Evolutionary conservation across 192 early-diverging fungal genomes (phyloP), one percentile per base, ranked within the genome.

Genomic region (Backusella morwellensis): DNA sequence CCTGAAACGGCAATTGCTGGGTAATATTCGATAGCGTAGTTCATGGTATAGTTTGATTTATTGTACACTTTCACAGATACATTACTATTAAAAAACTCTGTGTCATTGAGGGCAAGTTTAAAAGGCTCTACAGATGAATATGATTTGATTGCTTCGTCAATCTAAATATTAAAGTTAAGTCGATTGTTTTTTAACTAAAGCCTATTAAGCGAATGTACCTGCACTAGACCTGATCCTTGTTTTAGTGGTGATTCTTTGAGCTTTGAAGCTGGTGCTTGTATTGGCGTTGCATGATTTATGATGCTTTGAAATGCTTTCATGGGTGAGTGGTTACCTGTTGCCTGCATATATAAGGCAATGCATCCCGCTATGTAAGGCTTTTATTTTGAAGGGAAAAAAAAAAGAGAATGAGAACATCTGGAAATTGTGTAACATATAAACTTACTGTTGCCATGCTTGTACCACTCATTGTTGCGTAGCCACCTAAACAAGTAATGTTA

Each of bases 401-500:
- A 40, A 12, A 40, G 38, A 40, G 14, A 66, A 35, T 41, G 29
- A 47, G 35, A 42, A 75, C 38, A 1, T 36, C 26, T 26, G 36
- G 59, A 40, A 29, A 26, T 6, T 52, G 15, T 70, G 35, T 40
- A 70, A 63, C 35, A n/a, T 54, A 5, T 5, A 19, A 44, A 44
- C 44, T 78, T 78, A 78, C 77, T 17, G 88, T 81, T 19, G 89
- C 89, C 90, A 90, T 90, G 66, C 84, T 86, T 5, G 88, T 88
- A 42, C 89, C 90, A 66, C 81, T 84, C 68, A 80, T 42, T 66
- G 79, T 40, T 9, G 73, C 47, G 66, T 88, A 88, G 11, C 73
- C 42, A 41, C 88, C 86, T 50, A 73, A n/a, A 26, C 34, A 36
- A 67, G 70, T 5, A 29, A 38, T n/a, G 85, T 50, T 17, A 84